Base-by-base conservation (phyloP, 495 filamentous ascomycete species). In the Pyronema omphalodes region DNA sequence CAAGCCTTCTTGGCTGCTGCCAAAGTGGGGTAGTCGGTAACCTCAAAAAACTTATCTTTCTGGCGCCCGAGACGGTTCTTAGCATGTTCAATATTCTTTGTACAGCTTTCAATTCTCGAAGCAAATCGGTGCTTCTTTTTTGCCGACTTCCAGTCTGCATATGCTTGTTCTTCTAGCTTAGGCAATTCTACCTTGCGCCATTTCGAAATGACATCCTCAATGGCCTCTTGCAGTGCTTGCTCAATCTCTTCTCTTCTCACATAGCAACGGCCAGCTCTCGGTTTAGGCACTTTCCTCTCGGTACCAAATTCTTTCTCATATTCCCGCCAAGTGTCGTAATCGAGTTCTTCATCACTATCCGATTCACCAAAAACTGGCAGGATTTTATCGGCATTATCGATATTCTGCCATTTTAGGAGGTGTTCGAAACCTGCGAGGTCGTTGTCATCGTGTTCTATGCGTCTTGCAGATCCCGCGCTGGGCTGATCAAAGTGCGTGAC, bases 311-410 rank as follows among this genome's bases (percentile, higher is more conserved):
- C 82, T 14, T 73, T 66, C 43, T 78, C 67, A 8, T 81, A 80
- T 57, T 88, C 85, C 9, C 63, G 64, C 76, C 72, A 83, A 0
- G 77, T 81, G 0, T 74, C 70, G 9, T 70, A 57, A 45, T 79
- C 74, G 46, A 71, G 77, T 44, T 74, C 73, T 1, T 65, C 68
- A 48, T 79, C 76, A 8, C 72, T 74, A 3, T 68, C 73, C 0
- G 77, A 89, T 0, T 89, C 80, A 23, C 81, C 83, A 58, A 77
- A 82, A 0, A 73, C 4, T 9, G 87, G 79, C 3, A 83, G 67
- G 9, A 45, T 37, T 14, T 73, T 54, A 9, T 77, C 68, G 9
- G 79, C 76, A 23, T 66, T 62, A 8, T 71, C 58, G 18, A 60
- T 55, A 7, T 58, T 58, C 54, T 56, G 53, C 63, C 63, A 66